These are phyloP conservation scores for Phyllosticta citribraziliensis DNA, from an alignment of 2,329 filamentous ascomycete species.

Conservation along the genomic window DNA sequence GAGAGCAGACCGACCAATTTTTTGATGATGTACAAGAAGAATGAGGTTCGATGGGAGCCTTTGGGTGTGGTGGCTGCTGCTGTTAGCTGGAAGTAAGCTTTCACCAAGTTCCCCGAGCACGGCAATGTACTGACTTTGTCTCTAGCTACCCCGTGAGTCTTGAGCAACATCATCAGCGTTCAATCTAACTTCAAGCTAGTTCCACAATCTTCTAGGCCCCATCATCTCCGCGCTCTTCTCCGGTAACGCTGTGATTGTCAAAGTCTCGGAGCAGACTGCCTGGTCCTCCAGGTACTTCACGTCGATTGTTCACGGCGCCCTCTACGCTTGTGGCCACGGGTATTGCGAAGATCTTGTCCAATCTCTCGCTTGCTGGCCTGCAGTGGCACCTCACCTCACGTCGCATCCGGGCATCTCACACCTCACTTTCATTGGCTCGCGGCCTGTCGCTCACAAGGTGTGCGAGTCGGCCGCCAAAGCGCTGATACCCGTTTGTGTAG, in stretches of 20 bases:
- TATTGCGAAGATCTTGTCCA: constrained; percentile 76
- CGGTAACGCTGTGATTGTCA: constrained; percentile 86
- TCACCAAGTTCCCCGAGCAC: background rate
- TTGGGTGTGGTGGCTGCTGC: constrained; percentile 85
- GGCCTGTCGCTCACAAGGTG: constrained; percentile 77
- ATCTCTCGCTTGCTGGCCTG: constrained; percentile 77
- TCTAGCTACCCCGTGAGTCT: constrained; percentile 34
- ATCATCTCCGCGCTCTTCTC: constrained; percentile 85
- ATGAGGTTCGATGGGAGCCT: constrained; percentile 83
- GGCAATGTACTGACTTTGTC: constrained; percentile 1
- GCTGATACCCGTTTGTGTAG: constrained; percentile 80
- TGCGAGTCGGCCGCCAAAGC: constrained; percentile 75
- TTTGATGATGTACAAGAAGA: constrained; percentile 91
- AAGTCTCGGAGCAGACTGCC: constrained; percentile 89
- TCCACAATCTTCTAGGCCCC: constrained; percentile 89
- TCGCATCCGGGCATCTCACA: constrained; percentile 77
- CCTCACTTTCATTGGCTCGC: constrained; percentile 92
- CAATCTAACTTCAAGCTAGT: constrained; percentile 39
- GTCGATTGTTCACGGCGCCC: constrained; percentile 65
- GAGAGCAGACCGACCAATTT: constrained; percentile 75
- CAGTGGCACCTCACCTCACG: constrained; percentile 70
- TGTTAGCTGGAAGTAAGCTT: constrained; percentile 84
- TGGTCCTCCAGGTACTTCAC: constrained; percentile 85
- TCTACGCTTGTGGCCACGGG: constrained; percentile 75
- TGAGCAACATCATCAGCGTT: background rate